Conservation (phyloP, 2,329 filamentous ascomycete genomes). For the Pyrenophora teres region DNA sequence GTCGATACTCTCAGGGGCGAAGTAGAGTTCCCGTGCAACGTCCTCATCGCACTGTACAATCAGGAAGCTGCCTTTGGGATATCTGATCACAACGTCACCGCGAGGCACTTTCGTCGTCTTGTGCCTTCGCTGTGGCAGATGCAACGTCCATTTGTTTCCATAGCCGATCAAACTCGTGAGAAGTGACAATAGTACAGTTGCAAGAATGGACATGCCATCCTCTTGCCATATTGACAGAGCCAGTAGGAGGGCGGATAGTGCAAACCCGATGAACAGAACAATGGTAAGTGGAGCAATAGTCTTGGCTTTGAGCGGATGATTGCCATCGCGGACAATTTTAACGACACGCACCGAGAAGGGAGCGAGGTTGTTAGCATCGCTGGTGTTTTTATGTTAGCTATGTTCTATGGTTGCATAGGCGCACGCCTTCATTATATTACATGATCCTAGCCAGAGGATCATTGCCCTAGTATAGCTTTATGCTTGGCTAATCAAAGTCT, state of each 20-base stretch:
- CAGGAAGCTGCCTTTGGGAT: slow-evolving; percentile 57
- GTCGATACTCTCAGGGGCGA: slow-evolving; percentile 56
- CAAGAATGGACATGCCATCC: slow-evolving; percentile 58
- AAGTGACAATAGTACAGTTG: slow-evolving; percentile 54
- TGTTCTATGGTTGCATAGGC: neutral
- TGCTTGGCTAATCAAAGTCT: too few species aligned
- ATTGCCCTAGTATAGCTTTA: too few species aligned
- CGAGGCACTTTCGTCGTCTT: slow-evolving; percentile 39
- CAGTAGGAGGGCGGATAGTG: slow-evolving; percentile 51
- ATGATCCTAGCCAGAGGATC: too few species aligned
- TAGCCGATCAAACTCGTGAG: slow-evolving; percentile 56
- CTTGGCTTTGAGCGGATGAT: slow-evolving; percentile 49
- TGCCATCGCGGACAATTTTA: slow-evolving; percentile 41
- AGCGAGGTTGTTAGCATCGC: slow-evolving; percentile 44
- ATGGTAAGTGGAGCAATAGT: slow-evolving; percentile 53
- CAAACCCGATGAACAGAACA: slow-evolving; percentile 53
- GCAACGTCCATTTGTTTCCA: slow-evolving; percentile 56
- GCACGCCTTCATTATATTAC: neutral
- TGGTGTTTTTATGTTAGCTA: slow-evolving; percentile 14
- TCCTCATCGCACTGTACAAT: slow-evolving; percentile 57
- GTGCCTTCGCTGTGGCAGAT: slow-evolving; percentile 47
- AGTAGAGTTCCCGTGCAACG: slow-evolving; percentile 57
- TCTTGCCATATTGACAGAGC: slow-evolving; percentile 50
- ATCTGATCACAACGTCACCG: slow-evolving; percentile 56
- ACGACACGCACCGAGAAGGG: slow-evolving; percentile 50